These are phyloP conservation scores for Myxozyma monticola DNA, from an alignment of 805 yeast species.

Conservation along the genomic window DNA sequence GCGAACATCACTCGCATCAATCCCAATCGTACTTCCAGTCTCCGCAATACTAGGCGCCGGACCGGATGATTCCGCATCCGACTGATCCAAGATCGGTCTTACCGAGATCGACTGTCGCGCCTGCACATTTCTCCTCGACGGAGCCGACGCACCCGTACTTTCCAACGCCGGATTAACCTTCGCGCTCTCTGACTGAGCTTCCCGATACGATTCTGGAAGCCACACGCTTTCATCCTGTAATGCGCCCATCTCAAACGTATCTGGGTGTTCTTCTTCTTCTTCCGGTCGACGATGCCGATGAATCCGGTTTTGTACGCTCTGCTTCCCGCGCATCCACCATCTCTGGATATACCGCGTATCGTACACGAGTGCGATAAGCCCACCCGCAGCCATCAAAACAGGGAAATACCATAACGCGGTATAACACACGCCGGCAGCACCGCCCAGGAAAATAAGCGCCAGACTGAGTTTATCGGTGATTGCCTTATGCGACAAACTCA, in stretches of 20 bases:
- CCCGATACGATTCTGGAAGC: constrained; percentile 21
- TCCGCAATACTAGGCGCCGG: not conserved
- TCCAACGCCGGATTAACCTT: constrained; percentile 1
- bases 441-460: constrained; percentile 21
- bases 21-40: not conserved
- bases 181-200: constrained; percentile 7
- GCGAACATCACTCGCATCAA: constrained; percentile 20
- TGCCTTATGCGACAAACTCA: constrained; percentile 13
- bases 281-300: not conserved
- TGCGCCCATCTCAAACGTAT: not conserved
- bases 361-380: constrained; percentile 14
- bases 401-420: constrained; percentile 28
- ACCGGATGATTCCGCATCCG: constrained; percentile 1
- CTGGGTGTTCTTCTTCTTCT: not conserved
- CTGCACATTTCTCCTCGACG: not conserved
- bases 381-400: constrained; percentile 22
- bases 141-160: not conserved
- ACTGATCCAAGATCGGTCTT: not conserved
- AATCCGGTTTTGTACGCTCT: not conserved
- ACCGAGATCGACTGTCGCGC: not conserved
- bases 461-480: constrained; percentile 26
- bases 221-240: constrained; percentile 16
- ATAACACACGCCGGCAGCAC: constrained; percentile 21
- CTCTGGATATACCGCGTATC: constrained; percentile 11
- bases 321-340: constrained; percentile 1